Evolutionary conservation across 768 basidiomycete genomes (phyloP), one percentile per base, ranked within the genome.

Genomic region (Hypholoma sublateritium): DNA sequence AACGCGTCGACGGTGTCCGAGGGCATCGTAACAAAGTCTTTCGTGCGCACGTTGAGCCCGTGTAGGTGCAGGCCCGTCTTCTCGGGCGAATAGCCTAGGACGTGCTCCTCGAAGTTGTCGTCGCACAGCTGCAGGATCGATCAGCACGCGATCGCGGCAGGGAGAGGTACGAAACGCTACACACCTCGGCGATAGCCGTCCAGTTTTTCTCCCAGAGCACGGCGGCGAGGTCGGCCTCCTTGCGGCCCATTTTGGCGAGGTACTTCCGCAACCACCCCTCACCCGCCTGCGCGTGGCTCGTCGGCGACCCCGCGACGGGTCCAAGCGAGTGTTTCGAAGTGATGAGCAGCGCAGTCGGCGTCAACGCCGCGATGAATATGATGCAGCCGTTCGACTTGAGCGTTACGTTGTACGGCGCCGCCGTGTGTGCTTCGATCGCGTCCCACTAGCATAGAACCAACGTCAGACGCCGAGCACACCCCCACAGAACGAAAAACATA

Each of bases 351-450:
- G 90, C 84, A 6, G 76, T 74, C 0, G 87, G 80, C 0, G 89
- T 87, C 13, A 98, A 80, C 0, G 95, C 89, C 0, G 88, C 89
- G 64, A 98, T 87, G 73, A 98, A 93, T 65, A 99, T 95, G 71
- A 98, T 92, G 71, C 96, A 98, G 7, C 95, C 96, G 60, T 98
- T 98, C 0, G 93, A 93, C 69, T 98, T 99, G 50, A 95, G 78
- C 0, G 95, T 93, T 7, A 98, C 78, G 16, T 86, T 85, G 66
- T 97, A 98, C 0, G 93, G 89, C 0, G 88, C 74, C 2, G 78
- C 73, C 0, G 93, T 95, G 58, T 92, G 81, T 3, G 72, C 67
- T 60, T 88, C 80, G 36, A 97, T 74, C 1, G 86, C 78, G 0
- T 75, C 67, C 94, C 95, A 97, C 93, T 96, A 52, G 19, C 19